phyloP scores from a whole-genome alignment of 2,329 filamentous ascomycete species.

The Exserohilum turcica region DNA sequence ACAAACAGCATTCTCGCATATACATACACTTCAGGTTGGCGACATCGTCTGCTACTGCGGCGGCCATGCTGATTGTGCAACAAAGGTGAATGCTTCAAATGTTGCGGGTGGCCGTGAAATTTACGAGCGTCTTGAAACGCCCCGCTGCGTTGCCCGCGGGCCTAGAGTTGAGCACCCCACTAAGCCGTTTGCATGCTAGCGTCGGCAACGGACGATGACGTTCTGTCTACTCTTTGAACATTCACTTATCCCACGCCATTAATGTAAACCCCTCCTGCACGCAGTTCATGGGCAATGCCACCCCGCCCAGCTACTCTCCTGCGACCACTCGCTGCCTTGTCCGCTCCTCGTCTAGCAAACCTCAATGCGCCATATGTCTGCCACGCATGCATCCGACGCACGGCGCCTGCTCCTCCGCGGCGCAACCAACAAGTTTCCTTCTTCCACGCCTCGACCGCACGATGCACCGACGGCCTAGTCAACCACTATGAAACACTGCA shows the following conservation, averaged over 20 bases:
- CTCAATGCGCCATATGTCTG: conserved; percentile 20
- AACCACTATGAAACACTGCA: conserved; percentile 85
- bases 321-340: conserved; percentile 16
- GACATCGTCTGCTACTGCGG: conserved; percentile 44
- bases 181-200: conserved; percentile 8
- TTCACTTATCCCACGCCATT: conserved; percentile 13
- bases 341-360: not conserved
- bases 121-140: conserved; percentile 17
- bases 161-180: conserved; percentile 20
- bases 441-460: conserved; percentile 55
- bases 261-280: conserved; percentile 1
- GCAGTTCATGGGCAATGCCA: conserved; percentile 35
- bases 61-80: conserved; percentile 42
- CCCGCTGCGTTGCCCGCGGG: conserved; percentile 15
- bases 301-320: conserved; percentile 23
- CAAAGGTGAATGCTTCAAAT: conserved; percentile 1
- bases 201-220: conserved; percentile 30
- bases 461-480: conserved; percentile 46
- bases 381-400: conserved; percentile 23
- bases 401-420: conserved; percentile 12
- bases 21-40: conserved; percentile 46
- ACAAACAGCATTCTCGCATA: not conserved
- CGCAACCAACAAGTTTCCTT: conserved; percentile 13
- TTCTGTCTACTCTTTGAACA: conserved; percentile 21
- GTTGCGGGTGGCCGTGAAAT: conserved; percentile 19